phyloP scores from a whole-genome alignment of 2,329 filamentous ascomycete species.

The Nothopassalora personata region DNA sequence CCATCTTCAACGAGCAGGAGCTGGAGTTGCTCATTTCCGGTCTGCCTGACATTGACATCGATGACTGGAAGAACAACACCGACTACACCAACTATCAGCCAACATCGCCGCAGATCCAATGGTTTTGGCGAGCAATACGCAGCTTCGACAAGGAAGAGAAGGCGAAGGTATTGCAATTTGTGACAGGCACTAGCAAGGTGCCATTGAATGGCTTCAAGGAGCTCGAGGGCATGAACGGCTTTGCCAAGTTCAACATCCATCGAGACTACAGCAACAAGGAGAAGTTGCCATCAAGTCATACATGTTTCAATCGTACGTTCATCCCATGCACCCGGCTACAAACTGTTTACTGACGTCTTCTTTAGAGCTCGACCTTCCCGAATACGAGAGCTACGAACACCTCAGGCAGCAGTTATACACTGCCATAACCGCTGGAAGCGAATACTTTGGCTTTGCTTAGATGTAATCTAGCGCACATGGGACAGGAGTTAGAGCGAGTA shows the following conservation, averaged over 20 bases:
- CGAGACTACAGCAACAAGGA: slow-evolving; percentile 96
- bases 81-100: slow-evolving; percentile 97
- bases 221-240: slow-evolving; percentile 97
- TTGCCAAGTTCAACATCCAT: slow-evolving; percentile 97
- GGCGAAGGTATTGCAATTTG: slow-evolving; percentile 94
- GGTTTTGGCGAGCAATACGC: slow-evolving; percentile 97
- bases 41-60: slow-evolving; percentile 92
- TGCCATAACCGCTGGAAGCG: slow-evolving; percentile 94
- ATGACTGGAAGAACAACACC: slow-evolving; percentile 98
- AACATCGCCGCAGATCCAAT: slow-evolving; percentile 93
- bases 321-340: not conserved
- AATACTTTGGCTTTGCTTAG: slow-evolving; percentile 95
- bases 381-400: slow-evolving; percentile 93
- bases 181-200: slow-evolving; percentile 96
- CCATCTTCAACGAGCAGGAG: slow-evolving; percentile 98
- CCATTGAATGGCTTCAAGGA: slow-evolving; percentile 98
- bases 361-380: slow-evolving; percentile 90
- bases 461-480: slow-evolving; percentile 11
- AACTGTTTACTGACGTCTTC: slow-evolving; percentile 33
- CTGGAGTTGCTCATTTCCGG: slow-evolving; percentile 94
- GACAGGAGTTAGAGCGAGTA: slow-evolving; percentile 1
- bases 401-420: slow-evolving; percentile 85
- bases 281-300: slow-evolving; percentile 90
- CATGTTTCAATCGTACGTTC: slow-evolving; percentile 96
- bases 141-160: slow-evolving; percentile 99